These are phyloP conservation scores for Cutaneotrichosporon sp. DNA, from an alignment of 1,284 basidiomycete species.

Conservation along the genomic window DNA sequence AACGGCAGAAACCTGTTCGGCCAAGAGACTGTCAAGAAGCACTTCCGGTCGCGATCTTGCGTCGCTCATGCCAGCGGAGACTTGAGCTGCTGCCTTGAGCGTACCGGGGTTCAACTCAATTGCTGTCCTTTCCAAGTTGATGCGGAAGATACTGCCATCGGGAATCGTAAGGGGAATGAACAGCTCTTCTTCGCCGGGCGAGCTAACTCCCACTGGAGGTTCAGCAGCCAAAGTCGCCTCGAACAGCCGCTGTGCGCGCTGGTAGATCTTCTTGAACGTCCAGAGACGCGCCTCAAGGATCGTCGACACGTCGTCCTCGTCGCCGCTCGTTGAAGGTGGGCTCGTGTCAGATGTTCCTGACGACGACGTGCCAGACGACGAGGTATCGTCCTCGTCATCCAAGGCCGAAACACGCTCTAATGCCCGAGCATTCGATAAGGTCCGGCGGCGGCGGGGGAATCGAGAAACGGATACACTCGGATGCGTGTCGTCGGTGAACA, in stretches of 20 bases:
- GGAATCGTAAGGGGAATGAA: conserved; percentile 9
- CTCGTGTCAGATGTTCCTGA: not conserved
- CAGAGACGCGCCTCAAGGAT: conserved; percentile 11
- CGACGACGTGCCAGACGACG: not conserved
- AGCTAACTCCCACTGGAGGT: not conserved
- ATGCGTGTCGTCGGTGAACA: conserved; percentile 4
- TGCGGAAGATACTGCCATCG: conserved; percentile 9
- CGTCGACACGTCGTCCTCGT: conserved; percentile 5
- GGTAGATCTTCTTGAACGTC: conserved; percentile 11
- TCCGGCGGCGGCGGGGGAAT: conserved; percentile 3
- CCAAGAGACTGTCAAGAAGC: conserved; percentile 13
- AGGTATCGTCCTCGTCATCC: not conserved
- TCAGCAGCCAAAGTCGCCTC: not conserved
- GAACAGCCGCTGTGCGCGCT: conserved; percentile 8
- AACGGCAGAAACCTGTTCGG: conserved; percentile 5
- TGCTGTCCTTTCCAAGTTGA: conserved; percentile 7
- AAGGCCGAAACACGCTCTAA: not conserved
- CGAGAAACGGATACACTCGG: conserved; percentile 5
- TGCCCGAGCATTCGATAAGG: not conserved
- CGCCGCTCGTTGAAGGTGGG: not conserved
- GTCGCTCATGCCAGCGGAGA: not conserved
- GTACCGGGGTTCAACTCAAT: conserved; percentile 15
- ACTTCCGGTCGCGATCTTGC: not conserved
- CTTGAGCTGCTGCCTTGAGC: not conserved
- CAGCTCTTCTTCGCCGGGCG: not conserved